Evolutionary conservation across 495 filamentous ascomycete species (phyloP), one percentile per base, ranked within the genome.

Genomic region (Tuber melanosporum): DNA sequence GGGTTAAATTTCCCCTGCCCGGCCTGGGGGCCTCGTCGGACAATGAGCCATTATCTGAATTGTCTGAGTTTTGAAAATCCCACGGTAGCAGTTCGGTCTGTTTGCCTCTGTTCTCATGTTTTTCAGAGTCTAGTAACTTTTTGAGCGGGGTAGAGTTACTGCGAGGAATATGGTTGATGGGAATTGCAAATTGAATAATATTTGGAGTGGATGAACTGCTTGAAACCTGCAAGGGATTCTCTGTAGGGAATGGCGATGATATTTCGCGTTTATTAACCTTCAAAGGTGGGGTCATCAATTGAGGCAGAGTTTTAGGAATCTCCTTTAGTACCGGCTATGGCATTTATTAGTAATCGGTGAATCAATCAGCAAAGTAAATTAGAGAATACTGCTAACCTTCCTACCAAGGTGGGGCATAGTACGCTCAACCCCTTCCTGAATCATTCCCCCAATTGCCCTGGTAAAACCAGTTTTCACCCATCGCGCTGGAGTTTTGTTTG

Each of bases 121-220:
- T 41, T 41, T 41, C 39, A 41, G 3, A 41, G 39, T 41, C 52
- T 9, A 66, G 10, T 32, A 66, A 17, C 57, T 32, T 43, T 10
- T 36, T 45, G 0, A 47, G 74, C n/a, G 49, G 32, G 41, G 22
- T 36, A 14, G 39, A 32, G 42, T n/a, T n/a, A 70, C n/a, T 71
- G 0, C 14, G 70, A 10, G 15, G n/a, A 6, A 52, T 42, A 7
- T 69, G 47, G 3, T 26, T 43, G 26, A 76, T 80, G 19, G 77
- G 78, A 41, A 46, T 62, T 7, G 78, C 73, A 5, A 45, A 66
- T 15, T 57, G 71, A 19, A 76, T 39, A 22, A 80, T 49, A 39
- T 80, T 73, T 57, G 77, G 66, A 22, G 73, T 80, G 9, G 77
- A 76, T 57, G 32, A 36, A 12, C 78, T 79, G 47, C 74, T 69